phyloP scores from a whole-genome alignment of 2,329 filamentous ascomycete species.

The Pyrenochaeta sp. region DNA sequence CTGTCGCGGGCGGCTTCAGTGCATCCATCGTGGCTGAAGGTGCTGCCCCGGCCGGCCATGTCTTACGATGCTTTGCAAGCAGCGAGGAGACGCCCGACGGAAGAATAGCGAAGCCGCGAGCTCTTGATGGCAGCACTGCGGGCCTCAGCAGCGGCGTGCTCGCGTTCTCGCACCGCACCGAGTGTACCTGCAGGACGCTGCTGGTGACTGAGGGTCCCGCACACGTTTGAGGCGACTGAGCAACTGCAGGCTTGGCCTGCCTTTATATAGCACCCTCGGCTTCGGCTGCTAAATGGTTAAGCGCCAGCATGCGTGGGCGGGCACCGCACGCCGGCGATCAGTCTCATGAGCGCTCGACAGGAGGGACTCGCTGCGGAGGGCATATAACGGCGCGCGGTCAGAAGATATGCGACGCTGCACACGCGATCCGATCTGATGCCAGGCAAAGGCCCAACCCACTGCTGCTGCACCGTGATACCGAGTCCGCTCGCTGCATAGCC shows the following conservation, averaged over 20 bases:
- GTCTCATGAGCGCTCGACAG: slow-evolving; percentile 12
- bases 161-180: neutral
- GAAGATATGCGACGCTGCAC: no score
- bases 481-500: no score
- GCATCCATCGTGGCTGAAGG: slow-evolving; percentile 14
- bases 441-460: no score
- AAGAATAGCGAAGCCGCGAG: no score
- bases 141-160: neutral
- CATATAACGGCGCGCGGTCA: slow-evolving; percentile 8
- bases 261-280: slow-evolving; percentile 37
- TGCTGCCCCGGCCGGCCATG: no score
- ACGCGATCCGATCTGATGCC: slow-evolving; percentile 14
- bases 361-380: no score
- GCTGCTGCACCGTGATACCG: no score
- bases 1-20: no score
- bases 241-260: slow-evolving; percentile 27
- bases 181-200: slow-evolving; percentile 2
- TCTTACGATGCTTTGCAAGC: no score
- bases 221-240: slow-evolving; percentile 11
- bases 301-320: slow-evolving; percentile 36
- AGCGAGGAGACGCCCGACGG: no score
- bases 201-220: slow-evolving; percentile 8
- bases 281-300: slow-evolving; percentile 31
- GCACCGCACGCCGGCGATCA: slow-evolving; percentile 13
- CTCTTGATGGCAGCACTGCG: no score